Conservation (phyloP, 73 alveolate species). For the Stentor roeselii region DNA sequence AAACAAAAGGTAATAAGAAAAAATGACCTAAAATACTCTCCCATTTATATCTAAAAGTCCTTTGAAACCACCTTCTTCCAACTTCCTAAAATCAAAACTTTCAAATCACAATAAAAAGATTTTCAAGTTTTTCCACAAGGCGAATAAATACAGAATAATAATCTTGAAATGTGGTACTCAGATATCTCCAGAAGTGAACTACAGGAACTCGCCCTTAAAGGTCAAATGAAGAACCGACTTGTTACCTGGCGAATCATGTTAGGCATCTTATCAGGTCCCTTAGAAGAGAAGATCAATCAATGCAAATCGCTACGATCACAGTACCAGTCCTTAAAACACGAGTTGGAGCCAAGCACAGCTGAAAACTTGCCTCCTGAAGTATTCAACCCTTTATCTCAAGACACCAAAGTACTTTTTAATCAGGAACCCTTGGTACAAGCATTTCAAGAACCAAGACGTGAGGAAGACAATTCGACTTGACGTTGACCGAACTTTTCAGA, state of each 20-base stretch:
- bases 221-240: not conserved
- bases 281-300: not conserved
- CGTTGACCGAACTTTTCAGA: conserved; percentile 82
- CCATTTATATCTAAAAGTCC: not conserved
- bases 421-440: conserved; percentile 64
- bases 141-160: too few species aligned
- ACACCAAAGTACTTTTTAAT: not conserved
- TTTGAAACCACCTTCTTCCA: too few species aligned
- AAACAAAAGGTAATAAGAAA: not conserved
- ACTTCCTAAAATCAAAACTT: too few species aligned
- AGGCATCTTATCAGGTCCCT: not conserved
- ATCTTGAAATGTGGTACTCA: too few species aligned
- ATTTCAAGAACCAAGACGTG: conserved; percentile 73
- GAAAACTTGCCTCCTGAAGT: conserved; percentile 47
- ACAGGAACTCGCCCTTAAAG: not conserved
- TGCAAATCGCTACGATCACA: not conserved
- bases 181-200: not conserved
- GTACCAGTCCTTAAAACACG: not conserved
- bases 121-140: too few species aligned
- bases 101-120: too few species aligned
- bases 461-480: conserved; percentile 68
- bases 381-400: conserved; percentile 58
- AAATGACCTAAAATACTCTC: not conserved
- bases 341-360: not conserved
- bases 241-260: not conserved